Base-by-base conservation (phyloP, 1,284 basidiomycete species). In the Rhodotorula mucilaginosa region DNA sequence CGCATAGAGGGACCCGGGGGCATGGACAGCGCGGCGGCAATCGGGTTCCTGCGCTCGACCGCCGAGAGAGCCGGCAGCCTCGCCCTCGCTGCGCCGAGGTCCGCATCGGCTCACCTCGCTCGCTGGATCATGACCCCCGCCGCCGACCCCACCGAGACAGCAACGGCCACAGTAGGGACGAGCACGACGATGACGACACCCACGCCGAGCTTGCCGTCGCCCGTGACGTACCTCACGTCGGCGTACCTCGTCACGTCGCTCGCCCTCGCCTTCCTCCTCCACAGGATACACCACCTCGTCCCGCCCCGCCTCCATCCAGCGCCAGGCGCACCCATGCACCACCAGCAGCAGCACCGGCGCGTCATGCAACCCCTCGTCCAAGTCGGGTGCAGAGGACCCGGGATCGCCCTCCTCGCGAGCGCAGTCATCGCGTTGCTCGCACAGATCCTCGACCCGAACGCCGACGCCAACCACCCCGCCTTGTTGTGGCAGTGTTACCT, bases 241-340 rank as follows among this genome's bases (percentile, higher is more conserved):
- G 58, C 71, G 13, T 75, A 71, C 71, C 67, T 70, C 52, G 18
- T 73, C 19, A n/a, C 58, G n/a, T 44, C 70, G 7, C 58, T 75
- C 60, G 49, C 59, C 6, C 65, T 73, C 61, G 69, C 71, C 29
- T 65, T 75, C 65, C 23, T 73, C 51, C 62, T 73, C 31, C 70
- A 75, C 58, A 61, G 74, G 15, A 73, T 75, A 16, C 71, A 71
- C 47, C 69, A 70, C 56, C 69, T 75, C 69, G 74, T 75, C 4
- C 72, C 74, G 15, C 74, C 74, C 3, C 58, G 71, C 21, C 46
- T 58, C 21, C 56, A n/a, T 26, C n/a, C 51, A 26, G 34, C 49
- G 0, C 31, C 15, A 19, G 18, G 12, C n/a, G n/a, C 54, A n/a
- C 7, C 19, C 6, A 23, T n/a, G 54, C 26, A 26, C 16, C 44